phyloP scores from a whole-genome alignment of 2,329 filamentous ascomycete species.

The Zalaria sp. region DNA sequence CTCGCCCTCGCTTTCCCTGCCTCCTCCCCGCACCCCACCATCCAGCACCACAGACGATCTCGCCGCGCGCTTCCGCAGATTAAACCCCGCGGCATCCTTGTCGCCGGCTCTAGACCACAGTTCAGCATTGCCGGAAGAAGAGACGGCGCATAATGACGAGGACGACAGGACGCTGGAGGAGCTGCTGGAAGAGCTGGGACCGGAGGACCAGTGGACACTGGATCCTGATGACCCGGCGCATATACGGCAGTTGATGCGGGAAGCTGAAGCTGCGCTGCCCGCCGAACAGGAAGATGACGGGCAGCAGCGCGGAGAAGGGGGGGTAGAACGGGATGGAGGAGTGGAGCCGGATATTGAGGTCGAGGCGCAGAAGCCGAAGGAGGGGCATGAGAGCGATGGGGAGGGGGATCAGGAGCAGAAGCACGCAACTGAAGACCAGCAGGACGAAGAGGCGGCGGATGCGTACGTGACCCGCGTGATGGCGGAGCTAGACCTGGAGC shows the following conservation, averaged over 20 bases:
- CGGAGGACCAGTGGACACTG: constrained; percentile 25
- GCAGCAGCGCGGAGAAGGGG: constrained; percentile 1
- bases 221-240: constrained; percentile 24
- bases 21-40: too few relatives aligned
- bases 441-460: constrained; percentile 26
- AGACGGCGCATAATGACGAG: constrained; percentile 19
- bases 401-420: neutral
- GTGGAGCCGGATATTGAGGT: constrained; percentile 2
- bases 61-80: constrained; percentile 17
- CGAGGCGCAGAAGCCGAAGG: neutral
- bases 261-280: constrained; percentile 26
- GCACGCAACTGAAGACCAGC: constrained; percentile 12
- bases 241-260: constrained; percentile 25
- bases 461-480: constrained; percentile 32
- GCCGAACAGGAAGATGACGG: constrained; percentile 5
- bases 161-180: constrained; percentile 34
- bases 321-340: constrained; percentile 1
- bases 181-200: constrained; percentile 27
- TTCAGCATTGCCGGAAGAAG: constrained; percentile 11
- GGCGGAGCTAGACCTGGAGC: constrained; percentile 30
- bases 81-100: constrained; percentile 4
- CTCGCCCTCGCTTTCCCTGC: neutral
- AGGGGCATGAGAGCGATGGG: neutral
- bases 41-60: constrained; percentile 15
- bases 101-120: constrained; percentile 9